Conservation (phyloP, 192 early-diverging fungal genomes). For the Gamsiella multidivaricata region DNA sequence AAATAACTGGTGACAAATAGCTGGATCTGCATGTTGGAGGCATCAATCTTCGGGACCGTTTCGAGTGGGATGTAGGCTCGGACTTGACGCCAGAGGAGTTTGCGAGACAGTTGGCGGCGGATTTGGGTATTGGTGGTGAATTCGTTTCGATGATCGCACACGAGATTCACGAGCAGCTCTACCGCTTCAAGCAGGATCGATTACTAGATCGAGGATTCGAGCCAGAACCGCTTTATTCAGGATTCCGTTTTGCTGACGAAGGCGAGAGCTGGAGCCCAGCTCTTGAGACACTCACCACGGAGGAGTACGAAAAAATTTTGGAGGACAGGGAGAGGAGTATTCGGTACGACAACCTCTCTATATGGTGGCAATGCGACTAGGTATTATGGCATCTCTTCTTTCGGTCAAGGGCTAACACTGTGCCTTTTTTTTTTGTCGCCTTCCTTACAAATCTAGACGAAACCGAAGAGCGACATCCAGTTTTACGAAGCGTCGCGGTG, state of each 20-base stretch:
- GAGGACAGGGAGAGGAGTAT: conserved; percentile 67
- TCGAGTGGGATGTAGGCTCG: conserved; percentile 91
- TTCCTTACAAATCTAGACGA: conserved; percentile 23
- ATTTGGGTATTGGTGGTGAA: conserved; percentile 84
- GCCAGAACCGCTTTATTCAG: conserved; percentile 54
- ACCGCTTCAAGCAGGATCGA: conserved; percentile 63
- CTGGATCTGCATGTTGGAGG: conserved; percentile 88
- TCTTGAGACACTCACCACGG: conserved; percentile 64
- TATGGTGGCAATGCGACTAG: no score
- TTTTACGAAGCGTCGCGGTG: conserved; percentile 32
- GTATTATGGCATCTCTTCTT: no score
- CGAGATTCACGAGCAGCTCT: conserved; percentile 81
- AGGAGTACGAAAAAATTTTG: conserved; percentile 70
- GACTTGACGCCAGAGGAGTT: conserved; percentile 79
- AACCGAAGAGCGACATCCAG: conserved; percentile 55
- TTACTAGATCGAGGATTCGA: conserved; percentile 61
- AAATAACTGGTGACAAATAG: conserved; percentile 28
- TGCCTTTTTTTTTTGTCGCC: conserved; percentile 3
- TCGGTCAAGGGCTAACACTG: not conserved
- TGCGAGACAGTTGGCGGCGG: conserved; percentile 69
- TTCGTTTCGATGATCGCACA: conserved; percentile 82
- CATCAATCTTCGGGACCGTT: conserved; percentile 83
- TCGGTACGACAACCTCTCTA: conserved; percentile 56
- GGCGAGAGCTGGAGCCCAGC: conserved; percentile 65
- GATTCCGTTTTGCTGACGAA: conserved; percentile 59